A percentile compares a stretch with the other conserved stretches of the same genome.
Evolutionary conservation across 306 rosid species (phyloP).

Genomic region (Prunus kanzakura): DNA sequence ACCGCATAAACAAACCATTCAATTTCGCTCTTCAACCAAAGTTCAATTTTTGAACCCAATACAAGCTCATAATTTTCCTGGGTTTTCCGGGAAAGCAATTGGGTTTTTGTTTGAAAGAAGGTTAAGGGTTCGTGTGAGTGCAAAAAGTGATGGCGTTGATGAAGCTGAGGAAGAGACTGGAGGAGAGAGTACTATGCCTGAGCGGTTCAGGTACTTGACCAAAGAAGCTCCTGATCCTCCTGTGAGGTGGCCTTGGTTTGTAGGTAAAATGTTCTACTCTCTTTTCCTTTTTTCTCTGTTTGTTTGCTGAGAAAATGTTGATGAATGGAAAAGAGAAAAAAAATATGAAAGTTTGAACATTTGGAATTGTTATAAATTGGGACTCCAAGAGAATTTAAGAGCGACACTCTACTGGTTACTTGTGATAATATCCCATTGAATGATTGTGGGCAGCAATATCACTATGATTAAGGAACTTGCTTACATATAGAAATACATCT

Average conservation of each 20-base stretch:
- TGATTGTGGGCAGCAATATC: not conserved
- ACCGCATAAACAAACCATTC: slow-evolving; percentile 7
- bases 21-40: slow-evolving; percentile 28
- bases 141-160: slow-evolving; percentile 26
- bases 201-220: slow-evolving; percentile 60
- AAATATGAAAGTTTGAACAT: not conserved
- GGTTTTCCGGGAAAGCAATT: slow-evolving; percentile 26
- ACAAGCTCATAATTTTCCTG: slow-evolving; percentile 17
- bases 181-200: slow-evolving; percentile 71
- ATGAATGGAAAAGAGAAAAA: not conserved
- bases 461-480: not conserved
- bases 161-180: slow-evolving; percentile 57
- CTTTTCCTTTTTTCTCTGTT: not conserved
- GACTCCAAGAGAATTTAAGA: too few species aligned
- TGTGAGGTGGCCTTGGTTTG: slow-evolving; percentile 77
- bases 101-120: slow-evolving; percentile 33
- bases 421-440: not conserved
- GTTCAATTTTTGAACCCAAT: slow-evolving; percentile 22
- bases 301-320: slow-evolving; percentile 16
- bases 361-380: not conserved
- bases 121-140: slow-evolving; percentile 26
- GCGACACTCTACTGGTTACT: not conserved
- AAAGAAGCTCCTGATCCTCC: slow-evolving; percentile 76
- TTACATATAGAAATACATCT: not conserved
- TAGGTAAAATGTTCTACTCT: slow-evolving; percentile 41